Percentiles rank a stretch among this genome's conserved stretches.
Evolutionary conservation across 305 asterid species (phyloP).

Genomic region (Fraxinus albicans): DNA sequence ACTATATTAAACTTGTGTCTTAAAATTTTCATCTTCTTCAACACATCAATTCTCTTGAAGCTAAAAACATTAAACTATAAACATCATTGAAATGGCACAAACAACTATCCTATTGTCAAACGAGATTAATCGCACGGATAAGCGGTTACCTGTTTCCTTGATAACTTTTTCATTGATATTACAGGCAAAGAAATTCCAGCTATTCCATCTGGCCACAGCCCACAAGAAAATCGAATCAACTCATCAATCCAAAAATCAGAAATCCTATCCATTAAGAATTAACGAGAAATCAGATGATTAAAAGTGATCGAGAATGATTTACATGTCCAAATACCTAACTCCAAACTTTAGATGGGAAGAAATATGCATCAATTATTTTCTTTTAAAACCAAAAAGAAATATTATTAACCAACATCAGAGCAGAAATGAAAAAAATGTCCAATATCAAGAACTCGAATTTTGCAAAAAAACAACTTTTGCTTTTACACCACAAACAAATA

Average conservation of each 20-base stretch:
- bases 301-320: not conserved
- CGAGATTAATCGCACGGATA: not conserved
- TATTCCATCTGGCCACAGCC: constrained; percentile 60
- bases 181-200: constrained; percentile 86
- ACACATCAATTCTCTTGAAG: not conserved
- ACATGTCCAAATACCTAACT: constrained; percentile 4
- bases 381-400: not conserved
- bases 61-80: not conserved
- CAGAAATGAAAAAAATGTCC: not conserved
- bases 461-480: not conserved
- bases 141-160: constrained; percentile 71
- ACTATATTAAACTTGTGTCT: not conserved
- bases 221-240: constrained; percentile 15
- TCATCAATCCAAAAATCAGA: constrained; percentile 9
- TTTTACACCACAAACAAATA: not conserved
- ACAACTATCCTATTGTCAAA: not conserved
- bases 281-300: constrained; percentile 9
- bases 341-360: not conserved
- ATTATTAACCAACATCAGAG: not conserved
- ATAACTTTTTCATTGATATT: constrained; percentile 68
- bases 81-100: not conserved
- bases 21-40: not conserved
- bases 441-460: not conserved
- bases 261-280: not conserved
- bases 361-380: not conserved